Evolutionary conservation across 352 stramenopile genomes (phyloP).

Genomic region (Pythium grandisporangium): DNA sequence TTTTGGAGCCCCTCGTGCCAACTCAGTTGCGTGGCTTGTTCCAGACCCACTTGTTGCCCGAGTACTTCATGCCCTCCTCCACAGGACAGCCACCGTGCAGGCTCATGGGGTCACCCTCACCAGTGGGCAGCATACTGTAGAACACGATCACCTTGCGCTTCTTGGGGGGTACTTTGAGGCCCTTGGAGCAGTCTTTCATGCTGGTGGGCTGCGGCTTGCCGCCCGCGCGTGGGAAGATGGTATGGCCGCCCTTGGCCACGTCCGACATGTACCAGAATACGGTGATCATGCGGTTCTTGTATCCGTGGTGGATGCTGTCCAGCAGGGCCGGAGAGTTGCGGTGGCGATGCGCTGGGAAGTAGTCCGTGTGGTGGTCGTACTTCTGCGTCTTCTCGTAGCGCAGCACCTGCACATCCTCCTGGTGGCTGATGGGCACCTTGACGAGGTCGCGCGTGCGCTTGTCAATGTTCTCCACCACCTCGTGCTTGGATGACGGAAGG

Average conservation of each 20-base stretch:
- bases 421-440: constrained; percentile 45
- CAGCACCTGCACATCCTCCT: constrained; percentile 64
- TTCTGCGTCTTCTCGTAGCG: constrained; percentile 67
- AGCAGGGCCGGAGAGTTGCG: constrained; percentile 31
- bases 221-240: constrained; percentile 56
- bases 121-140: constrained; percentile 72
- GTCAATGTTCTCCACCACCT: constrained; percentile 40
- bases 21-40: constrained; percentile 48
- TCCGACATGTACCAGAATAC: constrained; percentile 87
- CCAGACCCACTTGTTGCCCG: constrained; percentile 82
- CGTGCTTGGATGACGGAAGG: constrained; percentile 34
- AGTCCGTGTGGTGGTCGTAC: constrained; percentile 70
- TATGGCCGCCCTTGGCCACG: constrained; percentile 56
- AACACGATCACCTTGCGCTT: constrained; percentile 78
- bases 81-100: constrained; percentile 64
- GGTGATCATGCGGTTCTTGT: constrained; percentile 81
- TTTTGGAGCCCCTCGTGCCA: no score
- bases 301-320: constrained; percentile 43
- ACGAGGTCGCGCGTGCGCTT: constrained; percentile 48
- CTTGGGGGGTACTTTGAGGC: constrained; percentile 46
- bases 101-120: constrained; percentile 48
- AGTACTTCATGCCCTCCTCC: constrained; percentile 65
- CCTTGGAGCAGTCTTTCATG: constrained; percentile 54
- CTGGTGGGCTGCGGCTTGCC: constrained; percentile 24
- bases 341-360: constrained; percentile 35